phyloP scores from a whole-genome alignment of 768 basidiomycete genomes.

The Boletus sp. region DNA sequence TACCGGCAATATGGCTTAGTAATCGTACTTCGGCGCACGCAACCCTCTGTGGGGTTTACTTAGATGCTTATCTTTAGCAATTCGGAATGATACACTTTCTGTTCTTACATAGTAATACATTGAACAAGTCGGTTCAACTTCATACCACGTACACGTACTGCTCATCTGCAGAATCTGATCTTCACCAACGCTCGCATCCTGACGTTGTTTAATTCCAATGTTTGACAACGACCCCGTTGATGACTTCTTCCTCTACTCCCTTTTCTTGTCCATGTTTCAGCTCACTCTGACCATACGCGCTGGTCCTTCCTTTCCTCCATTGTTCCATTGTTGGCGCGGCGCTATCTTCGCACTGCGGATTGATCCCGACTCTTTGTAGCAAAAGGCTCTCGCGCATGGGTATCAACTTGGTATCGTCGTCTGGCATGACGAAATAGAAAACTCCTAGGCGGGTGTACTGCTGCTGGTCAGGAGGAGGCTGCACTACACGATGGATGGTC shows the following conservation, averaged over 20 bases:
- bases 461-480: slow-evolving; percentile 56
- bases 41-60: too few species aligned
- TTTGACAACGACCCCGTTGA: slow-evolving; percentile 54
- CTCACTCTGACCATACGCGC: slow-evolving; percentile 49
- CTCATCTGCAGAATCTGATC: too few species aligned
- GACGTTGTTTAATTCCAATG: slow-evolving; percentile 46
- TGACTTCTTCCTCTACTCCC: slow-evolving; percentile 52
- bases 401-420: slow-evolving; percentile 47
- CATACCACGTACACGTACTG: neutral
- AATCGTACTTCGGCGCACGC: too few species aligned
- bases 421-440: slow-evolving; percentile 56
- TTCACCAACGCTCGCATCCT: neutral
- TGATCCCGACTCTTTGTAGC: slow-evolving; percentile 44
- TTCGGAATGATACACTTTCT: too few species aligned
- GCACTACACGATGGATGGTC: slow-evolving; percentile 61
- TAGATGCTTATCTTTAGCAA: too few species aligned
- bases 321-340: slow-evolving; percentile 50
- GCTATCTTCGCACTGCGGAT: slow-evolving; percentile 35
- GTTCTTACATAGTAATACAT: neutral
- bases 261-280: slow-evolving; percentile 41
- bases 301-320: slow-evolving; percentile 52
- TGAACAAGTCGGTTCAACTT: too few species aligned
- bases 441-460: slow-evolving; percentile 49
- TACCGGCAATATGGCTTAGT: too few species aligned
- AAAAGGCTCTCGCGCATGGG: slow-evolving; percentile 50